phyloP scores from a whole-genome alignment of 2,329 filamentous ascomycete genomes.

The Herpotrichia juniperi region DNA sequence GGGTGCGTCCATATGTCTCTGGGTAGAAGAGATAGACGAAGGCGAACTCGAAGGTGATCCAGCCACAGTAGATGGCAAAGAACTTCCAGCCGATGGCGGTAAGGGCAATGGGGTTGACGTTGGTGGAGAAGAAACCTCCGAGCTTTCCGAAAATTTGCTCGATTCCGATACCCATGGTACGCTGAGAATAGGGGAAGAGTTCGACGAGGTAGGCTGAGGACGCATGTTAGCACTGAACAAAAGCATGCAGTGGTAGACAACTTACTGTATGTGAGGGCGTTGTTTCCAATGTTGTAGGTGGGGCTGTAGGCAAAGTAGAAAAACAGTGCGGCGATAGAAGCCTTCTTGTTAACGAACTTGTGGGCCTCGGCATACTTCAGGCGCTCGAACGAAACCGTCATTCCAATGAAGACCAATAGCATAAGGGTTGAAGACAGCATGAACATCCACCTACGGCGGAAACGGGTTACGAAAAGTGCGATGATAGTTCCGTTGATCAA shows the following conservation, averaged over 20 bases:
- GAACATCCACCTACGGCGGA: slow-evolving; percentile 53
- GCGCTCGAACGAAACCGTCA: slow-evolving; percentile 58
- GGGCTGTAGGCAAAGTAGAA: slow-evolving; percentile 67
- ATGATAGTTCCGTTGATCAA: slow-evolving; percentile 46
- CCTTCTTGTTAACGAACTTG: slow-evolving; percentile 38
- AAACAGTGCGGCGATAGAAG: slow-evolving; percentile 55
- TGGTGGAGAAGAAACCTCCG: slow-evolving; percentile 52
- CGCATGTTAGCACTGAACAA: slow-evolving; percentile 61
- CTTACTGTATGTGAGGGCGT: slow-evolving; percentile 65
- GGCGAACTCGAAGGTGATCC: slow-evolving; percentile 60
- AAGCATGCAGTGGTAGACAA: slow-evolving; percentile 23
- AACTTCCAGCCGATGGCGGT: slow-evolving; percentile 60
- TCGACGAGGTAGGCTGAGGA: slow-evolving; percentile 62
- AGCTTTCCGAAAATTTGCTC: slow-evolving; percentile 61
- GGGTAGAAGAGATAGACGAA: slow-evolving; percentile 66
- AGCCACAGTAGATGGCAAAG: slow-evolving; percentile 63
- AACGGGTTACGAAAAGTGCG: slow-evolving; percentile 49
- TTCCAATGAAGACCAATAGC: slow-evolving; percentile 60
- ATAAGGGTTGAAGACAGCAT: slow-evolving; percentile 58
- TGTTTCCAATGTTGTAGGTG: slow-evolving; percentile 69
- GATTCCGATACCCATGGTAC: slow-evolving; percentile 64
- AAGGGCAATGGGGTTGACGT: slow-evolving; percentile 67
- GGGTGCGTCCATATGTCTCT: slow-evolving; percentile 60
- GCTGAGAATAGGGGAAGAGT: slow-evolving; percentile 63
- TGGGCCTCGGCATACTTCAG: slow-evolving; percentile 25